A percentile compares a stretch with the other conserved stretches of the same genome.
phyloP scores from a whole-genome alignment of 805 yeast genomes.

The Teunomyces cretensis region DNA sequence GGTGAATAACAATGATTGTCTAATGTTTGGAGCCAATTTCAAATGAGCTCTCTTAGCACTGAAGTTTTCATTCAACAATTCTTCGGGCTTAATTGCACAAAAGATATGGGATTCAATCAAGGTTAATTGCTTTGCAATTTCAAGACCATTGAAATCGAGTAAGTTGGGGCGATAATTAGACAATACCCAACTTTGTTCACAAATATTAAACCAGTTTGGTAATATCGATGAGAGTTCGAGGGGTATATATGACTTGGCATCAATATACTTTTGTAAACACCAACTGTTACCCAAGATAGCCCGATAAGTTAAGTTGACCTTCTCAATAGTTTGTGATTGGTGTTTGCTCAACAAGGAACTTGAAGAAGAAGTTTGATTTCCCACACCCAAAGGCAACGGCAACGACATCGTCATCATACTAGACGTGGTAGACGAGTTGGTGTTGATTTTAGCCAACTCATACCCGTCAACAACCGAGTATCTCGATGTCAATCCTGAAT shows the following conservation, averaged over 20 bases:
- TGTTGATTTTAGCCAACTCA: slow-evolving; percentile 51
- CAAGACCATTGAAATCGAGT: slow-evolving; percentile 64
- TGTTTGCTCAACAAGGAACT: slow-evolving; percentile 36
- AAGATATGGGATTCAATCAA: slow-evolving; percentile 68
- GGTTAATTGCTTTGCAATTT: slow-evolving; percentile 75
- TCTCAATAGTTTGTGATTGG: slow-evolving; percentile 48
- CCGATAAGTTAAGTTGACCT: slow-evolving; percentile 52
- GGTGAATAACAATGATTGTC: slow-evolving; percentile 63
- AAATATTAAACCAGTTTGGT: slow-evolving; percentile 48
- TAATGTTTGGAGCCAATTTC: slow-evolving; percentile 62
- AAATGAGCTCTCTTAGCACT: slow-evolving; percentile 58
- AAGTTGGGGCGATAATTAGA: slow-evolving; percentile 52
- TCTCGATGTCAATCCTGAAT: slow-evolving; percentile 22
- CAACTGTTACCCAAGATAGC: slow-evolving; percentile 50
- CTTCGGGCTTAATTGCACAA: slow-evolving; percentile 62
- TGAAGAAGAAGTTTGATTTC: slow-evolving; percentile 41
- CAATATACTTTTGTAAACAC: slow-evolving; percentile 34
- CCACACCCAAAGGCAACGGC: slow-evolving; percentile 38
- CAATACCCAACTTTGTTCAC: slow-evolving; percentile 59
- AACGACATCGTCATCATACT: slow-evolving; percentile 41
- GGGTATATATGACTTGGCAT: slow-evolving; percentile 29
- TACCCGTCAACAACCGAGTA: slow-evolving; percentile 58
- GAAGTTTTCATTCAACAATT: slow-evolving; percentile 63
- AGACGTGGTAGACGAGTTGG: slow-evolving; percentile 44
- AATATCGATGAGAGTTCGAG: slow-evolving; percentile 37